Evolutionary conservation across 305 asterid genomes (phyloP), one percentile per base, ranked within the genome.

Genomic region (Rubia peregrina): DNA sequence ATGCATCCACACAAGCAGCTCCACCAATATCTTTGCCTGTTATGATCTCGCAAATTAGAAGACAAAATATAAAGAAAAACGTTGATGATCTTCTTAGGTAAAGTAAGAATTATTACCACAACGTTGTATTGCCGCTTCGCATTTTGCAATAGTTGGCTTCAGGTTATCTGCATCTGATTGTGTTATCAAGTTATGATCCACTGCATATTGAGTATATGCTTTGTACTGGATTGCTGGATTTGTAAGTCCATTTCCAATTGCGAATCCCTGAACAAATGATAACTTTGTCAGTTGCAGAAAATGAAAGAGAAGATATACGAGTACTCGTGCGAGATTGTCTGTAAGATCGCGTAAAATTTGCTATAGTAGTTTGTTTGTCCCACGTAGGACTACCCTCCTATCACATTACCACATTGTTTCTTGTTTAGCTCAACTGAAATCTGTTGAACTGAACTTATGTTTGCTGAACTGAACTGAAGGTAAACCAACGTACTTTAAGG

Each of bases 151-250:
- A 46, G 46, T 17, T 65, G 69, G 69, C 7, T 4, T 42, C 55
- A 65, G 6, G 53, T 19, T 8, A 2, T 65, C 53, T n/a, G 69
- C 53, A 65, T 65, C 69, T 65, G 69, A 41, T 9, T 41, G 53
- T 40, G 14, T 9, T 46, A 65, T 65, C 69, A 65, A 10, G 5
- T 41, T 41, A 46, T 17, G 44, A 51, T 65, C 69, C 69, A 65
- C 5, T 9, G 69, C 69, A 19, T 65, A 65, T 19, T 41, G 69
- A 65, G 69, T 6, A 16, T 65, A 65, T 41, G 69, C 51, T 40
- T 65, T n/a, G 69, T 65, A 65, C 69, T 65, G 69, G 53, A 65
- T 65, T 40, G 11, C 53, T 9, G 69, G 69, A 65, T 65, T 9
- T 38, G 69, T 65, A 3, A 65, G 69, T 9, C 69, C 69, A 19